Percentiles rank a stretch among this genome's conserved stretches.
Evolutionary conservation across 495 filamentous ascomycete species (phyloP).

Genomic region (Aspergillus ostianus): DNA sequence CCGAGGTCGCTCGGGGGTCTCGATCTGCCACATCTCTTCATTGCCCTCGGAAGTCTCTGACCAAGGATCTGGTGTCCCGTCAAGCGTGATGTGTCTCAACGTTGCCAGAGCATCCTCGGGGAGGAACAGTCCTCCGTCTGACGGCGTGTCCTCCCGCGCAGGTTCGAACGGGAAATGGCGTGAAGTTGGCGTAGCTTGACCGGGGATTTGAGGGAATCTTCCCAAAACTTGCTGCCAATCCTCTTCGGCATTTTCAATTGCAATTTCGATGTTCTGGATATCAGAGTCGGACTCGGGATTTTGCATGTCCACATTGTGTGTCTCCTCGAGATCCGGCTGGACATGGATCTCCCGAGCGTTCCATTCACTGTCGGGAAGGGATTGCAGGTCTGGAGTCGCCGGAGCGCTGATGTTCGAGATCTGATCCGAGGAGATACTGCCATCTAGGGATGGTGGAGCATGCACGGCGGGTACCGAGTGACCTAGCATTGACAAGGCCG

Average conservation of each 20-base stretch:
- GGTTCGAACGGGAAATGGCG: slow-evolving; percentile 28
- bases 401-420: slow-evolving; percentile 75
- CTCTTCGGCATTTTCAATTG: slow-evolving; percentile 33
- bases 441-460: slow-evolving; percentile 83
- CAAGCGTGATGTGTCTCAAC: slow-evolving; percentile 68
- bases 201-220: slow-evolving; percentile 37
- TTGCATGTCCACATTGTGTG: slow-evolving; percentile 1
- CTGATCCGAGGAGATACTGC: slow-evolving; percentile 82
- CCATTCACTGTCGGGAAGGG: slow-evolving; percentile 50
- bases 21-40: slow-evolving; percentile 47
- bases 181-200: slow-evolving; percentile 19
- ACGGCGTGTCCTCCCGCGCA: slow-evolving; percentile 36
- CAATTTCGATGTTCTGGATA: slow-evolving; percentile 33
- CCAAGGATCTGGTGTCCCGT: slow-evolving; percentile 46
- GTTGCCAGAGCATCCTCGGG: slow-evolving; percentile 76
- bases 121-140: slow-evolving; percentile 67
- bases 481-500: slow-evolving; percentile 64
- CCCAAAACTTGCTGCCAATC: slow-evolving; percentile 43
- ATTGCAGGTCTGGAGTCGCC: slow-evolving; percentile 70
- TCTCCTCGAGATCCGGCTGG: slow-evolving; percentile 24
- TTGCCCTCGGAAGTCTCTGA: slow-evolving; percentile 47
- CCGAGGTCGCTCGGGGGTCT: slow-evolving; percentile 29
- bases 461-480: slow-evolving; percentile 69
- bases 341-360: slow-evolving; percentile 36
- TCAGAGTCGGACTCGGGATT: slow-evolving; percentile 17